A percentile compares a stretch with the other conserved stretches of the same genome.
phyloP scores from a whole-genome alignment of 768 basidiomycete species.

The Dioszegia aurantiaca region DNA sequence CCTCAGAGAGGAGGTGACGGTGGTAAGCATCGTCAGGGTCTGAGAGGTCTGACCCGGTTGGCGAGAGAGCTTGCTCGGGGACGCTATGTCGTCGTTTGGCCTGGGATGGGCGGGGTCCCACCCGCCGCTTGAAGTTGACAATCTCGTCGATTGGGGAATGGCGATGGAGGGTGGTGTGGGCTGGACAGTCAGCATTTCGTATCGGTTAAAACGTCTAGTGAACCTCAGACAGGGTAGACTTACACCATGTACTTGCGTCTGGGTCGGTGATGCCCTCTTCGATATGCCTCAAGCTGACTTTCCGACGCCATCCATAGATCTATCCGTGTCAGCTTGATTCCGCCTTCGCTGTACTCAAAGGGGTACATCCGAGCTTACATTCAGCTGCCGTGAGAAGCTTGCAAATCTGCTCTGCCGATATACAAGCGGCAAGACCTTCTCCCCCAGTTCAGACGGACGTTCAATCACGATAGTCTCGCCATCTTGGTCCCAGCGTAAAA shows the following conservation, averaged over 20 bases:
- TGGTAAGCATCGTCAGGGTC: conserved; percentile 38
- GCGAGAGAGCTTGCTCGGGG: conserved; percentile 21
- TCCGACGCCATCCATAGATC: conserved; percentile 99
- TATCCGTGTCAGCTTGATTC: conserved; percentile 51
- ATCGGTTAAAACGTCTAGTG: too few relatives aligned
- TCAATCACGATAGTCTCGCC: conserved; percentile 96
- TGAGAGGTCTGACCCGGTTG: conserved; percentile 27
- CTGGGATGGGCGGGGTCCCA: conserved; percentile 67
- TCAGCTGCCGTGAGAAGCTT: conserved; percentile 94
- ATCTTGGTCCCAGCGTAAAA: conserved; percentile 93
- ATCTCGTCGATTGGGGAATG: conserved; percentile 86
- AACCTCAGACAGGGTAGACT: conserved; percentile 47
- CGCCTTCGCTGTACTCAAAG: not conserved
- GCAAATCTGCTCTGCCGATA: conserved; percentile 97
- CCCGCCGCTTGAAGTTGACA: conserved; percentile 90
- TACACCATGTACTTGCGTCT: conserved; percentile 96
- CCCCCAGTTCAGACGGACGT: conserved; percentile 84
- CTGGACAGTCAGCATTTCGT: conserved; percentile 54
- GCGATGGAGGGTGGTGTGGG: conserved; percentile 85
- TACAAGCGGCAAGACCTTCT: conserved; percentile 87
- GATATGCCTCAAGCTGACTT: conserved; percentile 80
- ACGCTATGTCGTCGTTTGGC: conserved; percentile 20
- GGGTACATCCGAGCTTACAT: conserved; percentile 60
- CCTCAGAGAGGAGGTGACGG: conserved; percentile 25
- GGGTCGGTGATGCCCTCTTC: conserved; percentile 93